phyloP scores from a whole-genome alignment of 2,329 filamentous ascomycete genomes.

The Westerdykella sp. region DNA sequence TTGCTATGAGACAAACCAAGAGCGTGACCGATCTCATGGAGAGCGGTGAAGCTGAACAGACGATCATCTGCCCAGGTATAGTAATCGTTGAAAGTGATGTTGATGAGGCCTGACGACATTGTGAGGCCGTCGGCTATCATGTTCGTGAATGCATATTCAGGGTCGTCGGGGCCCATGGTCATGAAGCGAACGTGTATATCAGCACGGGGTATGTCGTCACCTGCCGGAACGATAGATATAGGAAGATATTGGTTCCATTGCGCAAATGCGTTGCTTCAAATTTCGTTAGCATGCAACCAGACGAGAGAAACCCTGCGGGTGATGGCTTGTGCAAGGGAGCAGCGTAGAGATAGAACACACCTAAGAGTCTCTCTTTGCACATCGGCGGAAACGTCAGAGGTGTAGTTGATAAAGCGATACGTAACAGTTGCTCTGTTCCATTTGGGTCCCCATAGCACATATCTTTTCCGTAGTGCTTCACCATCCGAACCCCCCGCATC shows the following conservation, averaged over 20 bases:
- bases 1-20: constrained; percentile 24
- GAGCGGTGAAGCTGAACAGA: constrained; percentile 22
- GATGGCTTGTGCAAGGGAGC: too few species aligned
- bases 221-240: constrained; percentile 13
- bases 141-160: constrained; percentile 19
- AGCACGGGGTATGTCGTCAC: constrained; percentile 9
- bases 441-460: constrained; percentile 24
- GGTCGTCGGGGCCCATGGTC: constrained; percentile 16
- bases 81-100: constrained; percentile 27
- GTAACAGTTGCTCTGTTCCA: constrained; percentile 23
- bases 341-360: constrained; percentile 8
- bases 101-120: constrained; percentile 20
- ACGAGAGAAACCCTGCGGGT: background rate
- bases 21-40: constrained; percentile 26
- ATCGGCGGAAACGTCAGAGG: constrained; percentile 14
- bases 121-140: constrained; percentile 20
- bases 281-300: background rate
- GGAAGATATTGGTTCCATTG: constrained; percentile 20
- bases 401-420: constrained; percentile 23
- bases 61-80: constrained; percentile 23
- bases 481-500: constrained; percentile 7
- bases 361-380: constrained; percentile 18
- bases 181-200: constrained; percentile 23
- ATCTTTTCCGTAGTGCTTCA: constrained; percentile 12
- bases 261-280: constrained; percentile 18